Percentiles rank a stretch among this genome's conserved stretches.
These are phyloP conservation scores for Chenopodium album DNA, from an alignment of 148 eudicot genomes.

Conservation along the genomic window DNA sequence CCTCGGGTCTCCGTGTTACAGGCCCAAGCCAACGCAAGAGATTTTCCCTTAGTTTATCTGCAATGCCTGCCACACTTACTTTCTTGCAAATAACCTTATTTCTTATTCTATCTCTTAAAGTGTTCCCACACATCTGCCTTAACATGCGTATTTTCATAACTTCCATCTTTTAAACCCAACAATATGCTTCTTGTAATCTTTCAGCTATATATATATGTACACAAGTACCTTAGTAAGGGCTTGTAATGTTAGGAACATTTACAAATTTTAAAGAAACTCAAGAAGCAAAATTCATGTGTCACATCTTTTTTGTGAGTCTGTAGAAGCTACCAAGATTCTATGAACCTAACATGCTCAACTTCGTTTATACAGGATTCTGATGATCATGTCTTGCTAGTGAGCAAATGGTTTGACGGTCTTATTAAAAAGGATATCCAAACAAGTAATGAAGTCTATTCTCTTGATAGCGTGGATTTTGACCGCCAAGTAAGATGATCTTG, in stretches of 20 bases:
- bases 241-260: too few relatives aligned
- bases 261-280: neutral
- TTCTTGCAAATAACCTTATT: too few relatives aligned
- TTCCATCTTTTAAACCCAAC: neutral
- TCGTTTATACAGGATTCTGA: constrained; percentile 43
- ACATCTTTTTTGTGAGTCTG: neutral
- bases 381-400: constrained; percentile 39
- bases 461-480: constrained; percentile 71
- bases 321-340: neutral
- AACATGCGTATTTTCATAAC: too few relatives aligned
- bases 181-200: neutral
- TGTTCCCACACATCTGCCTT: too few relatives aligned
- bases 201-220: neutral
- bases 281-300: neutral
- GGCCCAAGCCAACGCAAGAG: too few relatives aligned
- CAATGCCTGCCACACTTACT: too few relatives aligned
- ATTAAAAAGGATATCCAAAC: constrained; percentile 59
- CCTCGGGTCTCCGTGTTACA: too few relatives aligned
- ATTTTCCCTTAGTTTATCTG: too few relatives aligned
- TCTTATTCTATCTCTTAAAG: too few relatives aligned
- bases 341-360: constrained; percentile 5
- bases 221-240: too few relatives aligned
- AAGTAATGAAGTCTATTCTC: constrained; percentile 76
- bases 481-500: constrained; percentile 62
- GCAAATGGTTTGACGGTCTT: constrained; percentile 69